A percentile compares a stretch with the other conserved stretches of the same genome.
Evolutionary conservation across 768 basidiomycete species (phyloP).

Genomic region (Agaricus sinodeliciosus): DNA sequence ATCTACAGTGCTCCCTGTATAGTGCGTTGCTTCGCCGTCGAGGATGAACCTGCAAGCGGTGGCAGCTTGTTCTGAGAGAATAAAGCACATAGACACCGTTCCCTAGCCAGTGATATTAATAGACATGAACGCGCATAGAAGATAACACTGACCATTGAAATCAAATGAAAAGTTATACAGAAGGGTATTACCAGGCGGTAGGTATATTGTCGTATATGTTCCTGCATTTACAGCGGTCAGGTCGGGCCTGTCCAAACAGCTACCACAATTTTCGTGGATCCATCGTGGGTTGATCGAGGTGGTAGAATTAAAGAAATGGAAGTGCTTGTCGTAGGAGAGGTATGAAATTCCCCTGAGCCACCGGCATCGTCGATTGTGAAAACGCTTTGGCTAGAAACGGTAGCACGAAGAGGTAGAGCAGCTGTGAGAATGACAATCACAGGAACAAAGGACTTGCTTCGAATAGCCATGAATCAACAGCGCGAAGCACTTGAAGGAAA

Average conservation of each 20-base stretch:
- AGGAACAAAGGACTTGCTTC: not conserved
- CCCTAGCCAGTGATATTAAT: conserved; percentile 17
- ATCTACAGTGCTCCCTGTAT: not conserved
- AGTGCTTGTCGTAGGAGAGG: not conserved
- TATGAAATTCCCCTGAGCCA: not conserved
- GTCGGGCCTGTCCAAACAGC: conserved; percentile 21
- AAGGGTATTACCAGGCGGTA: not conserved
- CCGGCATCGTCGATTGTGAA: conserved; percentile 1
- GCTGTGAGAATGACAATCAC: not conserved
- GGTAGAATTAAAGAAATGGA: not conserved
- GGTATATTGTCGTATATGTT: conserved; percentile 22
- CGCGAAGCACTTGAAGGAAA: not conserved
- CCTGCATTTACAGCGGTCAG: conserved; percentile 15
- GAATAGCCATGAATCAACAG: not conserved
- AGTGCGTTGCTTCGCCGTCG: conserved; percentile 7
- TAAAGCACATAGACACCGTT: conserved; percentile 29
- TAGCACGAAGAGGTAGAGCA: not conserved
- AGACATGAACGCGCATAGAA: not conserved
- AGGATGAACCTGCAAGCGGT: conserved; percentile 19
- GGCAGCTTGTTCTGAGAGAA: conserved; percentile 26
- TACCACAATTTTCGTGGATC: conserved; percentile 18
- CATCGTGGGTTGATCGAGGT: conserved; percentile 11
- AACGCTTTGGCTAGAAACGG: not conserved
- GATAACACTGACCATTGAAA: not conserved
- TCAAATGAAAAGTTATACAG: not conserved